A percentile compares a stretch with the other conserved stretches of the same genome.
These are phyloP conservation scores for Niveomyces coronatus DNA, from an alignment of 2,329 filamentous ascomycete genomes.

Conservation along the genomic window DNA sequence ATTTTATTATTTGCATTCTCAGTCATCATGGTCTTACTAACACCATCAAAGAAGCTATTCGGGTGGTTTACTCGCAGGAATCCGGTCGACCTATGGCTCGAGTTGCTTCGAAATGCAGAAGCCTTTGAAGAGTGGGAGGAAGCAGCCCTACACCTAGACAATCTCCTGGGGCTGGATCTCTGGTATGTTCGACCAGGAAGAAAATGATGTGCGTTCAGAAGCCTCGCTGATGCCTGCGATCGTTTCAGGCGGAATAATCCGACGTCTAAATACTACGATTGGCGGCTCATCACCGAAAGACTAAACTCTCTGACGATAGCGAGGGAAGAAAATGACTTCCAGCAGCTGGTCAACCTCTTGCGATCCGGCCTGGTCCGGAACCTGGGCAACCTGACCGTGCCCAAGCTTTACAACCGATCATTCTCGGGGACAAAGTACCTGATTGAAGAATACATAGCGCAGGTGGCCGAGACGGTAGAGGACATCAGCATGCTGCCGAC, in stretches of 20 bases:
- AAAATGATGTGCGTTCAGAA: not conserved
- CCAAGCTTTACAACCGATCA: constrained; percentile 71
- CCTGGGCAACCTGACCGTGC: constrained; percentile 78
- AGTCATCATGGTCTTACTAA: constrained; percentile 15
- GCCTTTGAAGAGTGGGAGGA: constrained; percentile 80
- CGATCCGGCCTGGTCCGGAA: constrained; percentile 74
- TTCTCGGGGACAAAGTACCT: constrained; percentile 83
- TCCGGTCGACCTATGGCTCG: constrained; percentile 53
- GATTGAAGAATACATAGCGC: constrained; percentile 82
- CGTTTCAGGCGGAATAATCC: constrained; percentile 66
- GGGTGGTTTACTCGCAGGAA: constrained; percentile 58
- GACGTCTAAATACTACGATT: constrained; percentile 75
- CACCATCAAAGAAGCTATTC: constrained; percentile 48
- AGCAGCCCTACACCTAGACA: constrained; percentile 74
- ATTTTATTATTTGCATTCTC: constrained; percentile 4
- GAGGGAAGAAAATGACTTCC: constrained; percentile 60
- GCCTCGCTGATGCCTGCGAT: constrained; percentile 5
- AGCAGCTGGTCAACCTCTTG: constrained; percentile 67
- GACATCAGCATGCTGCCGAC: constrained; percentile 62
- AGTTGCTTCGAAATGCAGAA: constrained; percentile 54
- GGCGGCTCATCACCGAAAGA: constrained; percentile 69
- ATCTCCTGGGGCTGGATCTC: constrained; percentile 66
- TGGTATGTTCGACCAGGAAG: constrained; percentile 60
- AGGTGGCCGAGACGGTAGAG: constrained; percentile 71
- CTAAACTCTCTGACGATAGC: constrained; percentile 60